Evolutionary conservation across 768 basidiomycete species (phyloP).

Genomic region (Termitomyces sp.): DNA sequence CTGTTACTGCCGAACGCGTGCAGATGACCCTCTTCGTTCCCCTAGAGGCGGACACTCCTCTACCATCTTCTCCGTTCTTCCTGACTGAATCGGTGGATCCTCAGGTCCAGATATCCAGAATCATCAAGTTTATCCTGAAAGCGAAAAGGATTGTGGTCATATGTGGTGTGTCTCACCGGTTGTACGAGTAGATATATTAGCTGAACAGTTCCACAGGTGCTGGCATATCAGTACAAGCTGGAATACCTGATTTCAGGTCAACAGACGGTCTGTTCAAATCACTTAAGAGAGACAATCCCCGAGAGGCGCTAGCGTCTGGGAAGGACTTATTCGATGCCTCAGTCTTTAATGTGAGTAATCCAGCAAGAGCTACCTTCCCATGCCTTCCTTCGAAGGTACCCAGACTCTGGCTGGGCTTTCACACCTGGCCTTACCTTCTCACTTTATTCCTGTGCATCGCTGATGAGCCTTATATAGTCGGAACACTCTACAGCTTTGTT

Average conservation of each 20-base stretch:
- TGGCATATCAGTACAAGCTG: slow-evolving; percentile 83
- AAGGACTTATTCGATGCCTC: slow-evolving; percentile 91
- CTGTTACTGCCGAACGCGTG: slow-evolving; percentile 10
- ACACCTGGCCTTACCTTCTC: background rate
- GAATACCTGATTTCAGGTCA: slow-evolving; percentile 90
- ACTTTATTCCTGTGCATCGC: background rate
- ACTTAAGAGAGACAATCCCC: slow-evolving; percentile 75
- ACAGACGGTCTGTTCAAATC: slow-evolving; percentile 76
- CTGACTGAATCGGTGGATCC: slow-evolving; percentile 46
- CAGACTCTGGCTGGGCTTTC: slow-evolving; percentile 6
- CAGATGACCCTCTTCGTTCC: slow-evolving; percentile 67
- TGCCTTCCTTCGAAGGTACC: background rate
- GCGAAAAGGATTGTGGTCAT: slow-evolving; percentile 84
- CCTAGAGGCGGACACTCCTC: slow-evolving; percentile 43
- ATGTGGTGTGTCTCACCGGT: slow-evolving; percentile 56
- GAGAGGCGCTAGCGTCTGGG: slow-evolving; percentile 66
- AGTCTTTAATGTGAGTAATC: slow-evolving; percentile 70
- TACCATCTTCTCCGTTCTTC: slow-evolving; percentile 55
- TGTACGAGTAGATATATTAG: background rate
- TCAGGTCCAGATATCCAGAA: slow-evolving; percentile 45
- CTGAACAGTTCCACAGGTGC: slow-evolving; percentile 51
- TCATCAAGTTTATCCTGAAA: slow-evolving; percentile 67
- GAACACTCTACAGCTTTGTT: slow-evolving; percentile 74
- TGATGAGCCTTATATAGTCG: slow-evolving; percentile 40
- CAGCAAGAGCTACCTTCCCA: background rate